Evolutionary conservation across 306 rosid genomes (phyloP), one percentile per base, ranked within the genome.

Genomic region (Cyclanthera cordifolia): DNA sequence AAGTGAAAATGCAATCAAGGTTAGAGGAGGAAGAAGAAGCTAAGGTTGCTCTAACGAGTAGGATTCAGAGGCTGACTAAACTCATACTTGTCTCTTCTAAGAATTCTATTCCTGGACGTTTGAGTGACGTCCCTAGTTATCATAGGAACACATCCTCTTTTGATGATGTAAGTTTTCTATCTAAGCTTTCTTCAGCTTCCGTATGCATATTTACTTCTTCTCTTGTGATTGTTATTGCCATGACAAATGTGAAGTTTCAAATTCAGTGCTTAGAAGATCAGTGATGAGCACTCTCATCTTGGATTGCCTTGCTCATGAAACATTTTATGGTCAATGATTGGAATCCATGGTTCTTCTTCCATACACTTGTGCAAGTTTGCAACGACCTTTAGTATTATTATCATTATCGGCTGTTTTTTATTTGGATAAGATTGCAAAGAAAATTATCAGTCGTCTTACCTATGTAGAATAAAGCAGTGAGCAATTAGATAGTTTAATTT

Each of bases 21-120:
- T 79, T 94, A 72, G 99, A 94, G 86, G 99, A 94, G 75, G 99
- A 94, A 80, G 99, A 94, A 81, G 99, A 94, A 27, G 99, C 97
- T 60, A 94, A 94, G 84, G 97, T 87, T 81, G 97, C 97, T 82
- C 96, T 94, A 56, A 78, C 88, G 97, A 94, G 99, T 86, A 88
- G 99, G 85, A 94, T 94, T 75, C 99, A 94, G 82, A 82, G 99
- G 82, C 86, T 94, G 68, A 94, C 99, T 16, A 94, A 94, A 80
- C 99, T 94, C 71, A 94, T 94, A 77, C 90, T 94, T 68, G 99
- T 94, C 78, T 94, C 99, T 65, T 82, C 99, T 11, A 94, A 94
- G 85, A 86, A 85, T 81, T 83, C 88, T 27, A 85, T 90, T 77
- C 99, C 99, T 53, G 95, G 90, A 68, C 86, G 84, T 83, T 69